These are phyloP conservation scores for Xerocomus brunneocitrinus DNA, from an alignment of 768 basidiomycete genomes.

Conservation along the genomic window DNA sequence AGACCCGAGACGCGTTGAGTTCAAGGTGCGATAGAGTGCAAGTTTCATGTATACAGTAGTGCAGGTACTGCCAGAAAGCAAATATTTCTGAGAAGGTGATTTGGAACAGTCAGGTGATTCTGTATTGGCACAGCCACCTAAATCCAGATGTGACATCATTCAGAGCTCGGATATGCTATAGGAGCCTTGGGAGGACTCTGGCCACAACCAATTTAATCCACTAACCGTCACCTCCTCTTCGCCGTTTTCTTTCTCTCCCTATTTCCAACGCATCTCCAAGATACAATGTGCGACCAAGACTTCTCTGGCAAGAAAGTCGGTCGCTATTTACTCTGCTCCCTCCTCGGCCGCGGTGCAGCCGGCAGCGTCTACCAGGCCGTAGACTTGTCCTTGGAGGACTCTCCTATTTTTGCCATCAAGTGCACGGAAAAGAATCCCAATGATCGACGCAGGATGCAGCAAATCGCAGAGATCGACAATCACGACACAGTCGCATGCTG, in stretches of 20 bases:
- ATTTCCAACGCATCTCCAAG: not conserved
- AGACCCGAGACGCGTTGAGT: no score
- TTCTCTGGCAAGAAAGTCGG: conserved; percentile 51
- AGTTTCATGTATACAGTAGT: no score
- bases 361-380: conserved; percentile 75
- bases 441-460: conserved; percentile 51
- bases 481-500: conserved; percentile 42
- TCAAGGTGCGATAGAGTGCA: no score
- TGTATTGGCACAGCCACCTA: not conserved
- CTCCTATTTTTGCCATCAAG: conserved; percentile 64
- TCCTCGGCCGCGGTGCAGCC: conserved; percentile 70
- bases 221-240: not conserved
- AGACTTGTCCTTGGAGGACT: conserved; percentile 39
- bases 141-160: not conserved
- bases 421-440: conserved; percentile 54
- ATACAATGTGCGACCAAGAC: conserved; percentile 21
- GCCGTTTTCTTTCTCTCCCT: not conserved
- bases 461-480: conserved; percentile 61
- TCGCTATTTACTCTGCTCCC: conserved; percentile 55
- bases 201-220: not conserved
- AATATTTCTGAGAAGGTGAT: no score
- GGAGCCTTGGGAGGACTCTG: not conserved
- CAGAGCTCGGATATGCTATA: not conserved
- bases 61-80: no score
- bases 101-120: not conserved